A percentile compares a stretch with the other conserved stretches of the same genome.
phyloP scores from a whole-genome alignment of 108 stramenopile genomes.

The Aurantiochytrium sp. region DNA sequence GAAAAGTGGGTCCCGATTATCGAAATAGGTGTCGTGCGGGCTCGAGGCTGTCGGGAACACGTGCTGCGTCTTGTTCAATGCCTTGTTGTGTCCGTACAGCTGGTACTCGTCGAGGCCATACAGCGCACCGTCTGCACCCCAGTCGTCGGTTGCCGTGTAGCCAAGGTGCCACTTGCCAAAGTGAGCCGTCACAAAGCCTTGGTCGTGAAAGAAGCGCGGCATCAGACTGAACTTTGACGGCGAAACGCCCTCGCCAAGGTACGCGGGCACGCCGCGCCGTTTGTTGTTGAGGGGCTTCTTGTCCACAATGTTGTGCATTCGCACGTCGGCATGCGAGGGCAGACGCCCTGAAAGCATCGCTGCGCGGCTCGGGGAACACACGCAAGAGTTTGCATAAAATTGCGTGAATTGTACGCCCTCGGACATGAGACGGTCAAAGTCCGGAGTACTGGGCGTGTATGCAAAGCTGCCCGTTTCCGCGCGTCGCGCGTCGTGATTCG shows the following conservation, averaged over 20 bases:
- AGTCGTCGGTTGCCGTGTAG: not conserved
- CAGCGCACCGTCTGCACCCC: not conserved
- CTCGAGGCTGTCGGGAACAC: not conserved
- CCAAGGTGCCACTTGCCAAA: slow-evolving; percentile 14
- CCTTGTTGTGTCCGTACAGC: not conserved
- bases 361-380: not conserved
- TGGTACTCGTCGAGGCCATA: slow-evolving; percentile 16
- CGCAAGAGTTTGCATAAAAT: not conserved
- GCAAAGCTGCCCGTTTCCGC: not conserved
- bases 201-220: not conserved
- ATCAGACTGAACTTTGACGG: not conserved
- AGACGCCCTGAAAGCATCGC: not conserved
- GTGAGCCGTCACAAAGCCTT: slow-evolving; percentile 2
- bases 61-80: not conserved
- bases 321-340: not conserved
- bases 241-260: not conserved
- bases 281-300: not conserved
- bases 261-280: not conserved
- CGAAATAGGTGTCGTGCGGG: not conserved
- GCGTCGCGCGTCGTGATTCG: not conserved
- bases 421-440: not conserved
- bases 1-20: not conserved
- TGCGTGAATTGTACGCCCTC: not conserved
- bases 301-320: not conserved
- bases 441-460: not conserved